Evolutionary conservation across 768 basidiomycete genomes (phyloP), one percentile per base, ranked within the genome.

Genomic region (Tricholoma saponaceum): DNA sequence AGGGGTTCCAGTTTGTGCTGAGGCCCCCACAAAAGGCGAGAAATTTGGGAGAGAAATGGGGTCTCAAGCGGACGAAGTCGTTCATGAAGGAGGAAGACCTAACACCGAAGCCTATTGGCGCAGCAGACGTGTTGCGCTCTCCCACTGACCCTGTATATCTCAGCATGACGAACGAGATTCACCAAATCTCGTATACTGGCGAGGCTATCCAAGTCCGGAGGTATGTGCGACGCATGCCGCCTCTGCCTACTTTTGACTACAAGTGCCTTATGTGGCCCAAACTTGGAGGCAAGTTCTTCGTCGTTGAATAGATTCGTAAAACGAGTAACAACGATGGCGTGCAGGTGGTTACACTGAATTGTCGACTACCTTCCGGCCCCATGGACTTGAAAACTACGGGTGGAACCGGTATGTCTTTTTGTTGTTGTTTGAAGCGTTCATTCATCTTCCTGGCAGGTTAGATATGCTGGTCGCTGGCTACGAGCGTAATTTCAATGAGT

Each of bases 101-200:
- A 41, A 74, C 70, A 3, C 81, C 83, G 2, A 82, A 80, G 63
- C 85, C 85, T 2, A 66, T 68, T 37, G 89, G 90, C 3, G 84
- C 87, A 1, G 82, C 88, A 2, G 85, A 87, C 46, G 81, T 89
- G 52, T 74, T 87, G 63, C 75, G 72, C 50, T 79, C 80, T 0
- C 81, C 86, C 39, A 71, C 70, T 37, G 84, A 89, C 52, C 87
- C 94, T 0, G 87, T 97, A 6, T 98, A 90, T 74, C 79, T 98
- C 54, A 92, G 92, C 63, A 95, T 95, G 84, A 89, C 88, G 68
- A 96, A 98, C 68, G 92, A 96, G 71, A 93, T 98, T 43, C 96
- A 98, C 70, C 80, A 89, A 23, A 86, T 99, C 59, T 87, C 89
- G 41, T 98, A 95, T 65, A 91, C 88, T 46, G 90, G 91, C n/a